A percentile compares a stretch with the other conserved stretches of the same genome.
These are phyloP conservation scores for Tausonia pullulans DNA, from an alignment of 1,284 basidiomycete species.

Conservation along the genomic window DNA sequence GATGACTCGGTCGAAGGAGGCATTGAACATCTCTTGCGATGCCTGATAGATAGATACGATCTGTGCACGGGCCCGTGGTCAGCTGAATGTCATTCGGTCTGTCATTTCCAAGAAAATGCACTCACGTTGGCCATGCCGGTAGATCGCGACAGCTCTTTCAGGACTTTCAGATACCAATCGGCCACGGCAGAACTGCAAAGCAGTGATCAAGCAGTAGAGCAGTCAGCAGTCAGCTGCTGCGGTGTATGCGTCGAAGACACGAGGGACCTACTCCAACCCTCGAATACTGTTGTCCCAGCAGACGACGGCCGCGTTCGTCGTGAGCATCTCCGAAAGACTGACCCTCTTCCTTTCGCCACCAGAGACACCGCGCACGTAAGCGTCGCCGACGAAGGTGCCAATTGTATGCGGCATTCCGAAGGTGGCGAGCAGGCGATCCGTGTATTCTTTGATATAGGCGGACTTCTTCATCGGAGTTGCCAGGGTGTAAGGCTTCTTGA, in stretches of 20 bases:
- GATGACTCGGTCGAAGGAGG: constrained; percentile 2
- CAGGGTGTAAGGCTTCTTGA: constrained; percentile 4
- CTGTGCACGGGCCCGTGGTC: not conserved
- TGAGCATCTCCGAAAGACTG: constrained; percentile 13
- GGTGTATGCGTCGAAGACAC: not conserved
- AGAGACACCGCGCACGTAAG: constrained; percentile 17
- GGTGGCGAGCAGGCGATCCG: not conserved
- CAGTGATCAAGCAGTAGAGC: not conserved
- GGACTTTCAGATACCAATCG: constrained; percentile 4
- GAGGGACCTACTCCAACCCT: not conserved
- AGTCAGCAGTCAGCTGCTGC: not conserved
- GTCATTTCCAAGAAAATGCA: not conserved
- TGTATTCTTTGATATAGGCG: not conserved
- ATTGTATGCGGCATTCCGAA: constrained; percentile 10
- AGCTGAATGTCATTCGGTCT: not conserved
- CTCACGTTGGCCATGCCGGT: constrained; percentile 16
- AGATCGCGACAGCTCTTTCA: constrained; percentile 14
- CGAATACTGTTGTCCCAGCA: constrained; percentile 18
- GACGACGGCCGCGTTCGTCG: constrained; percentile 8
- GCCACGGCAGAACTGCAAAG: constrained; percentile 15
- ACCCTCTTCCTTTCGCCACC: constrained; percentile 20
- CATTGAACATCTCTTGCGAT: constrained; percentile 9
- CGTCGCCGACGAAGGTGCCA: constrained; percentile 17
- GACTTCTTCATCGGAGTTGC: not conserved
- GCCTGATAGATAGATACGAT: constrained; percentile 6